Evolutionary conservation across 306 rosid species (phyloP), one percentile per base, ranked within the genome.

Genomic region (Rosa lucieae): DNA sequence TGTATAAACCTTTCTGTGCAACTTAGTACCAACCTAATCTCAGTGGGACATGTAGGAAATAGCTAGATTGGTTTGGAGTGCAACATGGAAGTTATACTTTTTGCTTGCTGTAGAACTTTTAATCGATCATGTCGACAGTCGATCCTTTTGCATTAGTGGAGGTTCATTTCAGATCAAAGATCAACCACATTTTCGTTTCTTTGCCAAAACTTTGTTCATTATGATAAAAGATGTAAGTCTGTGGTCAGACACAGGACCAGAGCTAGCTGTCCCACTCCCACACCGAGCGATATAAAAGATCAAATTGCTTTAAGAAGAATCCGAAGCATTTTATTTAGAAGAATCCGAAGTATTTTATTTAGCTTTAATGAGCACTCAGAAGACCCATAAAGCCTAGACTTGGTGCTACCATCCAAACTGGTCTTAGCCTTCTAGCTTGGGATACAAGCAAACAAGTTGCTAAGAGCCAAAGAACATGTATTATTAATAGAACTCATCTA

Each of bases 261-360:
- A 74, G 43, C 59, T 83, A 74, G 43, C 59, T 85, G 87, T 67
- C 86, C 92, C 88, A 84, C 92, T 23, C 61, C 55, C 77, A 72
- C 82, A 72, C 12, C 20, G 7, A 42, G 37, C 2, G 37, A 82
- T 79, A 81, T 78, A 79, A 63, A 29, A 69, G 67, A 81, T 20
- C 58, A 70, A 20, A 75, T 80, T 70, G 77, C 84, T 82, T 83
- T 72, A 71, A 52, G 73, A 85, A 90, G 91, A 87, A 92, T 89
- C 97, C 90, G 81, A 90, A 84, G 94, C 97, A 77, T 10, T 80
- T 82, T 77, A 37, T n/a, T 48, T 75, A 51, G 72, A 85, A 89
- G 91, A 87, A 92, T 89, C 97, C 90, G 81, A 89, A 84, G 94
- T 94, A 77, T 10, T 81, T 79, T 75, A 32, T 32, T 63, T 63